Percentiles rank a stretch among this genome's conserved stretches.
Conservation (phyloP, 2,329 filamentous ascomycete genomes). For the Cladosporium sphaerospermum region DNA sequence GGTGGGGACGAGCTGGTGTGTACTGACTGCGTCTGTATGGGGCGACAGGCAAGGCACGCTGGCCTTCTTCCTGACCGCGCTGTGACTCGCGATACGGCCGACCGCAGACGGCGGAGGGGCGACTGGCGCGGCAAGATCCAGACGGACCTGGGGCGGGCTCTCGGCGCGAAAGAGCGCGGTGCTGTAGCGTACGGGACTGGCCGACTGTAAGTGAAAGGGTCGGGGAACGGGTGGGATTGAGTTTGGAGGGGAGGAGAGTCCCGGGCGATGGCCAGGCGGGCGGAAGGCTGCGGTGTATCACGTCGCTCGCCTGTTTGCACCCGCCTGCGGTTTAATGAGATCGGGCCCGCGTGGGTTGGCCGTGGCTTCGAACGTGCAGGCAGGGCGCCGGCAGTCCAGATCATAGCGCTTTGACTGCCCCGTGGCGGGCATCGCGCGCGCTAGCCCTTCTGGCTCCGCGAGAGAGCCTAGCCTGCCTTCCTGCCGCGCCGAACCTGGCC, state of each 20-base stretch:
- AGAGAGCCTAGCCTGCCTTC: slow-evolving; percentile 3
- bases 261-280: background rate
- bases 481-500: slow-evolving; percentile 6
- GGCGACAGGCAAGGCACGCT: too few species aligned
- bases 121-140: background rate
- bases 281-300: background rate
- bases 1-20: background rate
- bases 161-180: too few species aligned
- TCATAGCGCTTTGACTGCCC: slow-evolving; percentile 19
- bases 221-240: too few species aligned
- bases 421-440: slow-evolving; percentile 20
- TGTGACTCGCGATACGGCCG: too few species aligned
- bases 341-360: slow-evolving; percentile 8
- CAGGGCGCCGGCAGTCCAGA: slow-evolving; percentile 24
- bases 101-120: background rate
- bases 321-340: background rate
- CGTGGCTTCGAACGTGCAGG: slow-evolving; percentile 9
- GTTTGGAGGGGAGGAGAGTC: too few species aligned
- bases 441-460: slow-evolving; percentile 15
- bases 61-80: too few species aligned
- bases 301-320: slow-evolving; percentile 7
- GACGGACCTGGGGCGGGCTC: too few species aligned
- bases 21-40: too few species aligned
- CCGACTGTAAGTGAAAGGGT: too few species aligned
- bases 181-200: too few species aligned